phyloP scores from a whole-genome alignment of 306 rosid genomes.

The Medicago lupulina region DNA sequence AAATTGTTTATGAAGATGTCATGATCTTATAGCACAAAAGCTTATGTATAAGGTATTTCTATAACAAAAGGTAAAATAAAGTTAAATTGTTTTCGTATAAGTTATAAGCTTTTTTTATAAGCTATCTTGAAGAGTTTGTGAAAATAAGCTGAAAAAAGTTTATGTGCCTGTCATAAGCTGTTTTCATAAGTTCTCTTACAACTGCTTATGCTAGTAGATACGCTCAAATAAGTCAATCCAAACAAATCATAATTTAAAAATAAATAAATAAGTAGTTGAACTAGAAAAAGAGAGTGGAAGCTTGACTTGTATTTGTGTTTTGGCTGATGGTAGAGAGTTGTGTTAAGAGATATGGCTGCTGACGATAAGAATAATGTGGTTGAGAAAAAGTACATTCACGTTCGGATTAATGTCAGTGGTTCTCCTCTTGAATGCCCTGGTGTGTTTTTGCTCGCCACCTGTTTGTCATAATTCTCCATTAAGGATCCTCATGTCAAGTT shows the following conservation, averaged over 20 bases:
- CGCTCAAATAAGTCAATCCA: too few relatives aligned
- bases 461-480: conserved; percentile 30
- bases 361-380: conserved; percentile 42
- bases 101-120: background rate
- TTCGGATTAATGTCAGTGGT: conserved; percentile 70
- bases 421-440: conserved; percentile 87
- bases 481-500: background rate
- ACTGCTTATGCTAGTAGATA: too few relatives aligned
- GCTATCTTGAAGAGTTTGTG: too few relatives aligned
- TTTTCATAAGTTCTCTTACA: too few relatives aligned
- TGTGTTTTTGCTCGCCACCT: conserved; percentile 44
- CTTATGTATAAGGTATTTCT: background rate
- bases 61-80: too few relatives aligned
- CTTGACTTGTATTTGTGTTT: conserved; percentile 36
- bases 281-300: conserved; percentile 2
- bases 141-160: too few relatives aligned
- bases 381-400: conserved; percentile 71
- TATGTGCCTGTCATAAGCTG: too few relatives aligned
- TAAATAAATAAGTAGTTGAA: background rate
- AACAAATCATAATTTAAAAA: too few relatives aligned
- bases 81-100: too few relatives aligned
- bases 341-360: conserved; percentile 59
- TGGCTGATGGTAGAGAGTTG: conserved; percentile 55
- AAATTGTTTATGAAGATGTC: too few relatives aligned
- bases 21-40: too few relatives aligned